phyloP scores from a whole-genome alignment of 2,329 filamentous ascomycete species.

The Blastomyces silverae region DNA sequence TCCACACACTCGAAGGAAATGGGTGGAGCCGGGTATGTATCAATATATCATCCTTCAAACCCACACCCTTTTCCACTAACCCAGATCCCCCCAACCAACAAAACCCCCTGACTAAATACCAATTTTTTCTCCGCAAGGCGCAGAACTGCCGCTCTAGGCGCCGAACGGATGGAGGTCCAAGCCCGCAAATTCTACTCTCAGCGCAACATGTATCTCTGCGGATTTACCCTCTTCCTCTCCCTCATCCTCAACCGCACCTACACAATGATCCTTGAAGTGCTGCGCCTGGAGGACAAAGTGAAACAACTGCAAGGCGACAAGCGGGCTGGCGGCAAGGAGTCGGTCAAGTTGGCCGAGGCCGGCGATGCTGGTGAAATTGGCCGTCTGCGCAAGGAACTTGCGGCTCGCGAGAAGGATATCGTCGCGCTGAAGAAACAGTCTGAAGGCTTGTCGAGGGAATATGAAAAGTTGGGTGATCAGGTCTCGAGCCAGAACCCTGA shows the following conservation, averaged over 20 bases:
- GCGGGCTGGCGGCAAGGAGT: slow-evolving; percentile 57
- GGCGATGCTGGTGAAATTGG: slow-evolving; percentile 67
- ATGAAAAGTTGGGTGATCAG: slow-evolving; percentile 77
- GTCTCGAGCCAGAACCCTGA: slow-evolving; percentile 41
- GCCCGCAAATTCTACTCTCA: slow-evolving; percentile 99
- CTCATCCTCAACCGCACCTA: slow-evolving; percentile 98
- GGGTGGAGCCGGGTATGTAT: slow-evolving; percentile 46
- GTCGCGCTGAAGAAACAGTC: slow-evolving; percentile 89
- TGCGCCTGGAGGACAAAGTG: slow-evolving; percentile 86
- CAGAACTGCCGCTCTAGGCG: slow-evolving; percentile 68
- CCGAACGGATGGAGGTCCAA: slow-evolving; percentile 96
- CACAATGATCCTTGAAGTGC: slow-evolving; percentile 87
- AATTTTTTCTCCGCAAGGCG: slow-evolving; percentile 22
- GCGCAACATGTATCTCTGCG: slow-evolving; percentile 99
- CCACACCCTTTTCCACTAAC: slow-evolving; percentile 18
- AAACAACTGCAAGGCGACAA: slow-evolving; percentile 69
- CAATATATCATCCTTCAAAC: slow-evolving; percentile 1
- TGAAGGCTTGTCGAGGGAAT: slow-evolving; percentile 74
- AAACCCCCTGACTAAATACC: slow-evolving; percentile 15
- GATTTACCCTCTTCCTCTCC: slow-evolving; percentile 97
- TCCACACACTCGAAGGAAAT: slow-evolving; percentile 61
- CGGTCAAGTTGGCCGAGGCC: slow-evolving; percentile 63
- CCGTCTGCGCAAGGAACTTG: slow-evolving; percentile 65
- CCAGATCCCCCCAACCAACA: not conserved
- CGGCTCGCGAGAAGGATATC: slow-evolving; percentile 73